phyloP scores from a whole-genome alignment of 2,329 filamentous ascomycete genomes.

The Aspergillus niger region DNA sequence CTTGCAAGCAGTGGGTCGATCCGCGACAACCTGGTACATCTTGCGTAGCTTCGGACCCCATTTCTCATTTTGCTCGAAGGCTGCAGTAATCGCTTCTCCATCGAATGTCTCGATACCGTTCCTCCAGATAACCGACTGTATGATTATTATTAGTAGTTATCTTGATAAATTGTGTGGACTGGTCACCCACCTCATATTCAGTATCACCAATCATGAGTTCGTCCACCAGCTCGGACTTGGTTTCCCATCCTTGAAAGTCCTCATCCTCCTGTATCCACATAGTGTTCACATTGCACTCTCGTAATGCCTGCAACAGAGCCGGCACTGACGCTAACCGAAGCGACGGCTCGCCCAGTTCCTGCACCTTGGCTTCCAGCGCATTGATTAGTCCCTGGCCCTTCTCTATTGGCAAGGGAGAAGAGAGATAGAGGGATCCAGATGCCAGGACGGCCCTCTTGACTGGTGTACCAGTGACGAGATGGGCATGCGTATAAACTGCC shows the following conservation, averaged over 20 bases:
- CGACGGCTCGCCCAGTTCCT: constrained; percentile 29
- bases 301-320: constrained; percentile 38
- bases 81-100: constrained; percentile 35
- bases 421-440: constrained; percentile 49
- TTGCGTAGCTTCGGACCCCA: constrained; percentile 38
- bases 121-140: constrained; percentile 50
- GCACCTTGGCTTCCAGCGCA: constrained; percentile 30
- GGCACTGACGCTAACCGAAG: constrained; percentile 34
- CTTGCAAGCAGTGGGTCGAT: constrained; percentile 44
- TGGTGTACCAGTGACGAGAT: constrained; percentile 36
- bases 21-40: constrained; percentile 45
- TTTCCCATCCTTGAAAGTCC: constrained; percentile 42
- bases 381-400: constrained; percentile 36
- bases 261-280: constrained; percentile 47
- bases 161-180: too few species aligned
- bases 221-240: constrained; percentile 33
- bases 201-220: constrained; percentile 48
- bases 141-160: constrained; percentile 16
- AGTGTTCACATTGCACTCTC: constrained; percentile 42
- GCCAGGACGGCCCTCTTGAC: constrained; percentile 42
- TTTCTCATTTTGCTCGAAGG: constrained; percentile 36
- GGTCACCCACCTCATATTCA: constrained; percentile 43
- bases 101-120: constrained; percentile 44
- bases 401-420: constrained; percentile 43
- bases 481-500: constrained; percentile 49